These are phyloP conservation scores for Irpex sp. DNA, from an alignment of 1,284 basidiomycete genomes.

Conservation along the genomic window DNA sequence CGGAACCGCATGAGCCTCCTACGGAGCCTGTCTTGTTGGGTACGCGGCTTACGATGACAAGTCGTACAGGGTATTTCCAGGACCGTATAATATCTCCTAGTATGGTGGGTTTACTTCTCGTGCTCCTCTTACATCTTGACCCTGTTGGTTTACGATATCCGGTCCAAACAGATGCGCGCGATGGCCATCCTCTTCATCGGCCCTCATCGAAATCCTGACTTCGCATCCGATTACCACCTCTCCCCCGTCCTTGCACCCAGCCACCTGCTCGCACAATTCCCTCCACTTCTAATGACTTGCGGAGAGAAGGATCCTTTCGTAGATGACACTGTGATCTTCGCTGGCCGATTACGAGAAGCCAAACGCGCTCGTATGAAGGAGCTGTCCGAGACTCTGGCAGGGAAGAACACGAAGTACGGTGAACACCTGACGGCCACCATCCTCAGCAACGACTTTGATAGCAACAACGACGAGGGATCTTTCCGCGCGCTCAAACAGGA, in stretches of 20 bases:
- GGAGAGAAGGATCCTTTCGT: slow-evolving; percentile 97
- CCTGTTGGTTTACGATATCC: not conserved
- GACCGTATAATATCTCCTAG: slow-evolving; percentile 87
- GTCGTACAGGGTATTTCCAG: slow-evolving; percentile 91
- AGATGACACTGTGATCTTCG: slow-evolving; percentile 94
- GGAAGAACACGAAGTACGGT: slow-evolving; percentile 56
- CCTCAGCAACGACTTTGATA: slow-evolving; percentile 17
- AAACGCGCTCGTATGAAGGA: slow-evolving; percentile 79
- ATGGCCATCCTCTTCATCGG: slow-evolving; percentile 99
- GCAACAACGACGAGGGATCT: slow-evolving; percentile 25
- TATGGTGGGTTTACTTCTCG: slow-evolving; percentile 64
- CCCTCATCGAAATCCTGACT: slow-evolving; percentile 88
- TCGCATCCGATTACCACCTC: slow-evolving; percentile 91
- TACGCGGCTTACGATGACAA: slow-evolving; percentile 88
- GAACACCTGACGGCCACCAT: slow-evolving; percentile 49
- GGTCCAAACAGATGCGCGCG: slow-evolving; percentile 84
- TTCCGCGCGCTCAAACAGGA: slow-evolving; percentile 48
- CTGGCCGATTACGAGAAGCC: slow-evolving; percentile 89
- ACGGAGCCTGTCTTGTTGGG: slow-evolving; percentile 18
- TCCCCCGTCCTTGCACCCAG: slow-evolving; percentile 90
- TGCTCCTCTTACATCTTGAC: not conserved
- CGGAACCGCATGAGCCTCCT: not conserved
- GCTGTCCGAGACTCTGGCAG: slow-evolving; percentile 49
- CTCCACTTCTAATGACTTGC: slow-evolving; percentile 88
- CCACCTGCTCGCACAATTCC: slow-evolving; percentile 85